Conservation (phyloP, 805 yeast genomes). For the Maudiozyma bulderi region DNA sequence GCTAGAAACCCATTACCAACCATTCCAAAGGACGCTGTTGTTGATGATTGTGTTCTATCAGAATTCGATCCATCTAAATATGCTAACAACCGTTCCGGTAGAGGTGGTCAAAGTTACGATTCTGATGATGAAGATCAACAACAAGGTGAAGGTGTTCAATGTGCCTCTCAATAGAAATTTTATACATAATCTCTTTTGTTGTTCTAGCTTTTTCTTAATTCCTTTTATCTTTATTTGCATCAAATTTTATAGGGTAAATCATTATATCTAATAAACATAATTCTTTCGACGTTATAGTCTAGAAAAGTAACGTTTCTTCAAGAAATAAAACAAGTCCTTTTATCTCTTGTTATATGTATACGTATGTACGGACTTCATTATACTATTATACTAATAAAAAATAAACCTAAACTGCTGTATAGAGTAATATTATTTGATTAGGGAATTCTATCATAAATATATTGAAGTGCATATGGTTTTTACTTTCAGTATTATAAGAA, state of each 20-base stretch:
- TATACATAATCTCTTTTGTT: neutral
- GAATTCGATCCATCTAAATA: conserved; percentile 62
- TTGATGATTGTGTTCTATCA: conserved; percentile 70
- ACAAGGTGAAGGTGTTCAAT: conserved; percentile 41
- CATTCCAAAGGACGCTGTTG: conserved; percentile 63
- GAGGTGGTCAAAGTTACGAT: conserved; percentile 33
- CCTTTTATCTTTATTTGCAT: neutral
- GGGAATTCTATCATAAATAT: no score
- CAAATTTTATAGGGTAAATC: neutral
- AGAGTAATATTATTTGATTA: no score
- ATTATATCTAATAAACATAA: neutral
- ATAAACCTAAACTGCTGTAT: no score
- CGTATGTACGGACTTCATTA: no score
- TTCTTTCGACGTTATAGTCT: neutral
- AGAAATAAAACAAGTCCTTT: neutral
- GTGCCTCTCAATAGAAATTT: conserved; percentile 71
- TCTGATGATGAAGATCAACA: conserved; percentile 48
- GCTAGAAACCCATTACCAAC: conserved; percentile 45
- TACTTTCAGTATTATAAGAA: no score
- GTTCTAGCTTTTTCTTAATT: neutral
- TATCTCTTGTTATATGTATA: neutral
- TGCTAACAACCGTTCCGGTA: conserved; percentile 29
- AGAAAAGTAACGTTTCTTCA: neutral
- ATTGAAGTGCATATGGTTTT: no score
- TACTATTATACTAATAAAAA: no score